Evolutionary conservation across 129 eudicot genomes (phyloP), one percentile per base, ranked within the genome.

Genomic region (Flaveria bidentis): DNA sequence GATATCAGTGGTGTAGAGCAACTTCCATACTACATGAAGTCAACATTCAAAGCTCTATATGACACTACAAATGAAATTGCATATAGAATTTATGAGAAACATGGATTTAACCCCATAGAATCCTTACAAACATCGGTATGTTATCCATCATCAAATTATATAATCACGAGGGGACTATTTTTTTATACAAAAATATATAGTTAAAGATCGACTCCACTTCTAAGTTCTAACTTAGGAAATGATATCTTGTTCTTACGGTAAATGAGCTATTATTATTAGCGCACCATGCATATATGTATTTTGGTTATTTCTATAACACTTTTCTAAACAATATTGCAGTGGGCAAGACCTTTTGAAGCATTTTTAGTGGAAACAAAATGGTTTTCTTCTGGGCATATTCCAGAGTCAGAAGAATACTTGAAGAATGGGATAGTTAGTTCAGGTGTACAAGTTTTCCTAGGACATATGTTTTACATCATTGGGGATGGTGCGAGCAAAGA

Each of bases 21-120:
- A 26, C 71, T 90, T 49, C 96, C 96, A 16, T 58, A 80, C 52
- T 84, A 80, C 76, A 87, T 87, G 89, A 87, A 76, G 81, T 61
- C 70, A 18, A 79, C 88, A 50, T 77, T 83, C 20, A 84, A 71
- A 69, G 87, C 80, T 1, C 51, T 90, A 23, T 70, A 78, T 33
- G 75, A 87, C 9, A 76, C 75, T 63, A 85, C 83, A 9, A 72
- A 84, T 42, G 88, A 84, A 53, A 81, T 84, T 3, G 81, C 79
- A 55, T 2, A 16, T 30, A 75, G 28, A 10, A 70, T 85, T 26
- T 69, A 64, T 45, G 26, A 51, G 44, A 72, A 52, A 30, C 62
- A 87, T 75, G 92, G 96, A 22, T 80, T 49, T 30, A 81, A 85
- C 78, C 92, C 90, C 2, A 80, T 74, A 26, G 30, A 63, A 12